phyloP scores from a whole-genome alignment of 148 eudicot genomes.

The Rhododendron ovatum region DNA sequence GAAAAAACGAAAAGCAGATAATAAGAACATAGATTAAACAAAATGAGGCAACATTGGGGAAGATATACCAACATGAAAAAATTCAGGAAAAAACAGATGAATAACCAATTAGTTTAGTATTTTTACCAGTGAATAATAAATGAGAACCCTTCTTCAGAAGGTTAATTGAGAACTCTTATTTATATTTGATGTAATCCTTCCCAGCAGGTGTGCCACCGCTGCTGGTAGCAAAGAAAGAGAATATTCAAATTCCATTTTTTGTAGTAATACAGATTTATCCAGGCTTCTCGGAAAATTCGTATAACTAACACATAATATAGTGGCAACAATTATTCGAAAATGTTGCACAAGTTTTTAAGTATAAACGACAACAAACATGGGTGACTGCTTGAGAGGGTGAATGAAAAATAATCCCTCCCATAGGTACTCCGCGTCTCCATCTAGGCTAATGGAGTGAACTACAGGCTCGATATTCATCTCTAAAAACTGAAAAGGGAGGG shows the following conservation, averaged over 20 bases:
- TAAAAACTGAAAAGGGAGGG: not conserved
- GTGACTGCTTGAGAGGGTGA: not conserved
- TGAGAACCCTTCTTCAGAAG: too few relatives aligned
- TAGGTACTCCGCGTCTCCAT: not conserved
- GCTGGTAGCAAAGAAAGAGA: not conserved
- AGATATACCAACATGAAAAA: too few relatives aligned
- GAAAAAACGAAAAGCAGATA: too few relatives aligned
- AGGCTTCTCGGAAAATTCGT: not conserved
- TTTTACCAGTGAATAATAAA: too few relatives aligned
- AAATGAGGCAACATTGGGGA: too few relatives aligned
- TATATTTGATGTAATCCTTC: too few relatives aligned
- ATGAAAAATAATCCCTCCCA: slow-evolving; percentile 8
- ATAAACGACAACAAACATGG: not conserved
- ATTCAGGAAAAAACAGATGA: too few relatives aligned
- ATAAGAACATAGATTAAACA: too few relatives aligned
- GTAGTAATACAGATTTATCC: not conserved
- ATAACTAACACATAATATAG: not conserved
- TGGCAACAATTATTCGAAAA: not conserved
- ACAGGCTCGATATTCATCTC: not conserved
- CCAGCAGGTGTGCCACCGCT: not conserved
- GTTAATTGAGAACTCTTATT: too few relatives aligned
- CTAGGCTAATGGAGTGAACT: not conserved
- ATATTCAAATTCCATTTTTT: not conserved
- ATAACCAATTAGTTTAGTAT: too few relatives aligned
- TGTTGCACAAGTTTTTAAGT: not conserved